phyloP scores from a whole-genome alignment of 768 basidiomycete genomes.

The Boletus rubropictus region DNA sequence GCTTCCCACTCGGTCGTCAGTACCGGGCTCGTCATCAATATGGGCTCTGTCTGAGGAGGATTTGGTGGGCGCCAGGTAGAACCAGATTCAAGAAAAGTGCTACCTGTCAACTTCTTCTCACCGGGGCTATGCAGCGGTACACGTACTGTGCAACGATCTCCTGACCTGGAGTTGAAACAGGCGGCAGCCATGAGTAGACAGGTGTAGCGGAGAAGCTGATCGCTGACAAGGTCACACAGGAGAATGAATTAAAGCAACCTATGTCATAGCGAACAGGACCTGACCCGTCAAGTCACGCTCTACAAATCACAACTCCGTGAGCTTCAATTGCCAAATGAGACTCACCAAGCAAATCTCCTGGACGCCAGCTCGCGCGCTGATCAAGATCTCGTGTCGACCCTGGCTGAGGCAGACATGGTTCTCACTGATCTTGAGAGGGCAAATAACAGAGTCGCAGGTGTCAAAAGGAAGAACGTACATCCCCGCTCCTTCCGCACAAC shows the following conservation, averaged over 20 bases:
- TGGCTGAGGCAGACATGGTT: constrained; percentile 93
- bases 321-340: constrained; percentile 85
- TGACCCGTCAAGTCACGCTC: constrained; percentile 86
- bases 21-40: not conserved
- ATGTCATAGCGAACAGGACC: constrained; percentile 78
- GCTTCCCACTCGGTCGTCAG: constrained; percentile 14
- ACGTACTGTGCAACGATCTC: constrained; percentile 1
- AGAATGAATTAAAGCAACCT: constrained; percentile 97
- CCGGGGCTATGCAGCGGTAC: constrained; percentile 10
- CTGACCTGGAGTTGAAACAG: not conserved
- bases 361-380: constrained; percentile 92
- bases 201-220: constrained; percentile 75
- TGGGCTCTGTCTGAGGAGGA: not conserved
- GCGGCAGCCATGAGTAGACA: constrained; percentile 26
- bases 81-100: constrained; percentile 1
- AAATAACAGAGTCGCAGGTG: constrained; percentile 86
- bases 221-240: constrained; percentile 80
- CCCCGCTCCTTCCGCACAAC: not conserved
- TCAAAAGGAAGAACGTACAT: constrained; percentile 87
- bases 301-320: constrained; percentile 86
- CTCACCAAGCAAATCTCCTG: constrained; percentile 85
- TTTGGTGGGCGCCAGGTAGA: constrained; percentile 10
- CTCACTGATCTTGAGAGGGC: constrained; percentile 91
- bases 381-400: constrained; percentile 84
- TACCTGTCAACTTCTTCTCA: constrained; percentile 9